Percentiles rank a stretch among this genome's conserved stretches.
Evolutionary conservation across 768 basidiomycete species (phyloP).

Genomic region (Lactarius hatsudake): DNA sequence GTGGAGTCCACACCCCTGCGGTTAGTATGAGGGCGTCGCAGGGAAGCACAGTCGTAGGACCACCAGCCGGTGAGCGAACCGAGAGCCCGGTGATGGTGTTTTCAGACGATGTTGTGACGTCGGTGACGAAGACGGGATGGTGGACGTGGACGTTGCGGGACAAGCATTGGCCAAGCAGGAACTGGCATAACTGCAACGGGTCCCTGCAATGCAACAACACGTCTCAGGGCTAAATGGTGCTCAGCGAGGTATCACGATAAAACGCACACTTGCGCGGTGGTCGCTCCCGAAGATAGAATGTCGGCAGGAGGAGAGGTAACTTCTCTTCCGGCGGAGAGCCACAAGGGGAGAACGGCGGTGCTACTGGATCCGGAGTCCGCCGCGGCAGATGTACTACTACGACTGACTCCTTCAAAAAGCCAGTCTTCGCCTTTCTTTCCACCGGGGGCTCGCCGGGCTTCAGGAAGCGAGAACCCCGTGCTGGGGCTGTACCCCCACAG

Average conservation of each 20-base stretch:
- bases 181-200: conserved; percentile 34
- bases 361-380: background rate
- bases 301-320: background rate
- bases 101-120: conserved; percentile 29
- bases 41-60: conserved; percentile 27
- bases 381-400: conserved; percentile 27
- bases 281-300: conserved; percentile 30
- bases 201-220: conserved; percentile 24
- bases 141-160: conserved; percentile 33
- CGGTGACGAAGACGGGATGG: conserved; percentile 27
- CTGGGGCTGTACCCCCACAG: conserved; percentile 42
- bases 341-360: conserved; percentile 1
- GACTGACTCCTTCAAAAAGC: conserved; percentile 31
- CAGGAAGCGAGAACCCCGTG: conserved; percentile 32
- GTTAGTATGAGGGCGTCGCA: conserved; percentile 37
- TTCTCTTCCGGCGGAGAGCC: conserved; percentile 12
- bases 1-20: conserved; percentile 39
- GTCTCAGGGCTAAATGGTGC: background rate
- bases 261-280: conserved; percentile 36
- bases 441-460: conserved; percentile 2
- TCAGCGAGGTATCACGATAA: conserved; percentile 14
- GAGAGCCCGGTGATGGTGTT: conserved; percentile 12
- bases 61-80: conserved; percentile 16
- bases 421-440: conserved; percentile 31
- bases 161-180: conserved; percentile 33